Evolutionary conservation across 169 alveolate genomes (phyloP), one percentile per base, ranked within the genome.

Genomic region (Eimeria falciformis): DNA sequence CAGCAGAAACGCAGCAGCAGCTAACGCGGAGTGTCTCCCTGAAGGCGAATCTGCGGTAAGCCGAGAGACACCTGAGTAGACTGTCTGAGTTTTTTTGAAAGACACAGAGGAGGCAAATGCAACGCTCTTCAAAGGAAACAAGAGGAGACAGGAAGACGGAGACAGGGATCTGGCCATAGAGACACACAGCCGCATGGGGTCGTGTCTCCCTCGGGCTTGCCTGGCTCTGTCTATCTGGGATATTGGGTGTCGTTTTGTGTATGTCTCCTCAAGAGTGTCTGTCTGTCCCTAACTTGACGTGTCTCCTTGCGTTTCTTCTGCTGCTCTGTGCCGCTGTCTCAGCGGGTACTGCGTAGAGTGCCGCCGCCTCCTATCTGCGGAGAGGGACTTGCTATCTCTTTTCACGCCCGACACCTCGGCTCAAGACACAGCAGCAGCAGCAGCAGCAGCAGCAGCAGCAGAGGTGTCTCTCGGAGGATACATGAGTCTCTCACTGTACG

Each of bases 271-370:
- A 23, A 29, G 14, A 21, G 0, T 25, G 47, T 25, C 77, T 27
- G 27, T 21, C 29, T 65, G 77, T 71, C 82, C 40, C 82, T 18
- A 7, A 12, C 9, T 23, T 43, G 65, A 21, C 56, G 37, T 37
- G 6, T 23, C 37, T 73, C 65, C 58, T 45, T 12, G 9, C n/a
- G 40, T 43, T 23, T 12, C 83, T 47, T 12, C 40, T 43, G 18
- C 1, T 40, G 65, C 45, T 17, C 47, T 33, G 45, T 77, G 66
- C 33, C 3, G 58, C 18, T 77, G 89, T 29, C n/a, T 62, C 86
- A 77, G 86, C 46, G 86, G 86, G 17, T 23, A 65, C 47, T 77
- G 86, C 58, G 11, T 68, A 23, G 86, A 77, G 45, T 77, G 86
- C 86, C 29, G 69, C 27, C 68, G 86, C 11, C 45, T 77, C 14